These are phyloP conservation scores for Talaromyces marneffei DNA, from an alignment of 2,329 filamentous ascomycete genomes.

Conservation along the genomic window DNA sequence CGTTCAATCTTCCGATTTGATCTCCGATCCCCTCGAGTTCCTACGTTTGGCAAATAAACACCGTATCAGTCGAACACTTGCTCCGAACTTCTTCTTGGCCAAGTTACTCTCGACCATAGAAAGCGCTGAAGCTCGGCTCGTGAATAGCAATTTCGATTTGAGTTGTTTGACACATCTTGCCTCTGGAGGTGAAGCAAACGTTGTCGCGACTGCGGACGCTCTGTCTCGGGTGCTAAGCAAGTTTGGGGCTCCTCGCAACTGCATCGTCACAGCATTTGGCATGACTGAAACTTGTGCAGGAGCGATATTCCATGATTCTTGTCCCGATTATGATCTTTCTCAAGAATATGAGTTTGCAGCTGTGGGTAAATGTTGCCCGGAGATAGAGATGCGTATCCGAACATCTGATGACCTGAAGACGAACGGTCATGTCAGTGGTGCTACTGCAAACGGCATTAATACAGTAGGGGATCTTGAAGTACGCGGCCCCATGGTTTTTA, in stretches of 20 bases:
- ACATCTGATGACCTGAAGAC: neutral
- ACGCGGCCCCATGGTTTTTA: conserved; percentile 46
- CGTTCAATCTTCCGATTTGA: conserved; percentile 30
- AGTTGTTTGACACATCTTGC: conserved; percentile 23
- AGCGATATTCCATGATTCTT: conserved; percentile 8
- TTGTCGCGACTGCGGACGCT: conserved; percentile 18
- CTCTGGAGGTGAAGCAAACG: conserved; percentile 39
- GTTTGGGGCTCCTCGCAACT: conserved; percentile 21
- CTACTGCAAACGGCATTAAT: neutral
- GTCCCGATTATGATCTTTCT: conserved; percentile 10
- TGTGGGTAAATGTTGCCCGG: conserved; percentile 20
- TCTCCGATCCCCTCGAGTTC: conserved; percentile 26
- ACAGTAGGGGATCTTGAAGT: conserved; percentile 22
- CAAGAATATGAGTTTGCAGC: conserved; percentile 16
- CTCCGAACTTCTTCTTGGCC: conserved; percentile 36
- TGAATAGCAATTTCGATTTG: conserved; percentile 20
- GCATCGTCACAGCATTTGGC: conserved; percentile 21
- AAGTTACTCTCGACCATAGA: conserved; percentile 14
- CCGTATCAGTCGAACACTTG: conserved; percentile 29
- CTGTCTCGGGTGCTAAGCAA: conserved; percentile 16
- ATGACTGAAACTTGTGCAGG: conserved; percentile 19
- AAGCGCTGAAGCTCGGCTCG: neutral
- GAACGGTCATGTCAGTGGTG: neutral
- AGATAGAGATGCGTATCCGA: conserved; percentile 21
- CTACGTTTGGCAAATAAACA: conserved; percentile 24